Evolutionary conservation across 768 basidiomycete species (phyloP), one percentile per base, ranked within the genome.

Genomic region (Tubosaeta brunneosetosa): DNA sequence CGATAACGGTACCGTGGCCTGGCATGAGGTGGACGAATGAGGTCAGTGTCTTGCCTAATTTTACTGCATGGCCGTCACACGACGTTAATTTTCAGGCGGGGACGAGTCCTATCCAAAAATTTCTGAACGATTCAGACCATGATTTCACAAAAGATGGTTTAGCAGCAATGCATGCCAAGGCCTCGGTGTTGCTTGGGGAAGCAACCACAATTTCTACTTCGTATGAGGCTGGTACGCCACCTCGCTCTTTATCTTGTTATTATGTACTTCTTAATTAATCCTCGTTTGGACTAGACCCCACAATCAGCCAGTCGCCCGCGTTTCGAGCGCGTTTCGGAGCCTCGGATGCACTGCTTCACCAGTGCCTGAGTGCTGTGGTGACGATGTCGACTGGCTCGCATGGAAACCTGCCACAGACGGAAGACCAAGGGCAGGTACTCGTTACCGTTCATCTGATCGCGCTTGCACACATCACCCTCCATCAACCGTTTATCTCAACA

Each of bases 1-100:
- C 51, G 49, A 69, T 77, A 50, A 72, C 75, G 52, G 69, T 73
- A 0, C 68, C 72, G 1, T 79, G 78, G 78, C 78, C 77, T 19
- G 38, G 55, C 60, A 40, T 49, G 42, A 19, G 44, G 40, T 12
- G 60, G 49, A 19, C 43, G 33, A 41, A 19, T 29, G 37, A 60
- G 50, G 56, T 61, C 31, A 59, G 61, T 51, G 26, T 45, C 10
- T 46, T 55, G 33, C 27, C 57, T n/a, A 40, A 52, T 13, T 14
- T 19, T 31, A 9, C 36, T 17, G 32, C 6, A 29, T 33, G 19
- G 36, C 22, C 27, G 37, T 56, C 41, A 16, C 26, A 10, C 0
- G 11, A 46, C 25, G 8, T 37, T 37, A 1, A 11, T 22, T n/a
- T 25, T 13, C 33, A 62, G 60, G 31, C 44, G n/a, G 48, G 33